Base-by-base conservation (phyloP, 2,329 filamentous ascomycete genomes). In the Monosporascus sp. region DNA sequence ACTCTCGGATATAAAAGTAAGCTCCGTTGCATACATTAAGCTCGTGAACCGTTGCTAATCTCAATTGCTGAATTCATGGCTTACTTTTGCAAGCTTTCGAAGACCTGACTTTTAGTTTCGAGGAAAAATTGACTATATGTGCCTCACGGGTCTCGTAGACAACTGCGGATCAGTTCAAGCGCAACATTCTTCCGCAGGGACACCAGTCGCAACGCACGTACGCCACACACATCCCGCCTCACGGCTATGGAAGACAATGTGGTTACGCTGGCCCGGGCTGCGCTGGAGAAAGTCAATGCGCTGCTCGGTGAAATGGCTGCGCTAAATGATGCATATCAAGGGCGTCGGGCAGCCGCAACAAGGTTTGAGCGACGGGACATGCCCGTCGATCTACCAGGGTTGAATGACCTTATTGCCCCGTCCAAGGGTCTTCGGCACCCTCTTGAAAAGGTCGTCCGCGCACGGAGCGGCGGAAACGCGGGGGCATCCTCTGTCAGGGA, bases 401-500 rank as follows among this genome's bases (percentile, higher is more conserved):
- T 56, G 7, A 54, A 56, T 31, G 56, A 58, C 7, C 52, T 56
- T n/a, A 48, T 56, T 27, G 52, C 50, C 5, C 54, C 56, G n/a
- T 48, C 52, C n/a, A 52, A 27, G 38, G 56, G 56, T 31, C 50
- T 49, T 19, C 43, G 40, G 2, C 54, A 56, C 34, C 54, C 56
- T 1, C 54, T 58, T 2, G 54, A 54, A 27, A 54, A 52, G 24
- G 31, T 54, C 16, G 37, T 58, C 14, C 51, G 50, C 34, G 48
- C 47, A 40, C 48, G 56, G 27, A 46, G 26, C 36, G 7, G 31
- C 26, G 3, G 14, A 17, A 1, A n/a, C 6, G 2, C 16, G 36
- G 7, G 8, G 16, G 11, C 2, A 19, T 34, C 40, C 16, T 19
- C 34, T 7, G 6, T 16, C 14, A 27, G 40, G 14, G n/a, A 27